Percentiles rank a stretch among this genome's conserved stretches.
Conservation (phyloP, 768 basidiomycete species). For the Phylloporus sp. region DNA sequence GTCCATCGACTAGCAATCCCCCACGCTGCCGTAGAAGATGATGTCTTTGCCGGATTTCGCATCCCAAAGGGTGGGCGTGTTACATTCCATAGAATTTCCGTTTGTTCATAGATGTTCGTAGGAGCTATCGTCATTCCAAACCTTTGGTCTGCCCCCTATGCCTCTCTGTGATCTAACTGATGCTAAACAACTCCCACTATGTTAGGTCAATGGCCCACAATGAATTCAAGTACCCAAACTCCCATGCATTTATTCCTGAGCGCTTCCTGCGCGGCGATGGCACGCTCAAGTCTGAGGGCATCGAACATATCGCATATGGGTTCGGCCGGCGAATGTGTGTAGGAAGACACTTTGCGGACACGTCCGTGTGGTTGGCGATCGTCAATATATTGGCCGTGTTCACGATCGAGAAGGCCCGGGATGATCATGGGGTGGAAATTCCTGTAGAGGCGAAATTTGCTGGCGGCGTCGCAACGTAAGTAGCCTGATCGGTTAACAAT, state of each 20-base stretch:
- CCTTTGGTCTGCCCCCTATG: slow-evolving; percentile 11
- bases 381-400: slow-evolving; percentile 17
- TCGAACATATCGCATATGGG: slow-evolving; percentile 17
- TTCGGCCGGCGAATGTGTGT: slow-evolving; percentile 30
- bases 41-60: slow-evolving; percentile 41
- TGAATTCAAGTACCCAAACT: slow-evolving; percentile 33
- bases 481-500: slow-evolving; percentile 9
- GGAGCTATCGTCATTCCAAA: slow-evolving; percentile 17
- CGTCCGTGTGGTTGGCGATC: slow-evolving; percentile 23
- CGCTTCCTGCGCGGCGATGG: slow-evolving; percentile 33
- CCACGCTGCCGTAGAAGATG: slow-evolving; percentile 35
- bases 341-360: slow-evolving; percentile 24
- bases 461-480: slow-evolving; percentile 11
- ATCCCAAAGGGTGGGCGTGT: slow-evolving; percentile 40
- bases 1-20: slow-evolving; percentile 19
- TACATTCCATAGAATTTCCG: neutral
- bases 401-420: slow-evolving; percentile 12
- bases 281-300: slow-evolving; percentile 11
- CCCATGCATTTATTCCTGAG: slow-evolving; percentile 37
- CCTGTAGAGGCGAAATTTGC: slow-evolving; percentile 12
- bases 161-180: neutral
- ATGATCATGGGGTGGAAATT: slow-evolving; percentile 19
- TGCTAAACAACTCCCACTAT: neutral
- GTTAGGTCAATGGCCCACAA: slow-evolving; percentile 23
- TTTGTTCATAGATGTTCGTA: neutral